Base-by-base conservation (phyloP, 345 rosid genomes). In the Theobroma cacao region DNA sequence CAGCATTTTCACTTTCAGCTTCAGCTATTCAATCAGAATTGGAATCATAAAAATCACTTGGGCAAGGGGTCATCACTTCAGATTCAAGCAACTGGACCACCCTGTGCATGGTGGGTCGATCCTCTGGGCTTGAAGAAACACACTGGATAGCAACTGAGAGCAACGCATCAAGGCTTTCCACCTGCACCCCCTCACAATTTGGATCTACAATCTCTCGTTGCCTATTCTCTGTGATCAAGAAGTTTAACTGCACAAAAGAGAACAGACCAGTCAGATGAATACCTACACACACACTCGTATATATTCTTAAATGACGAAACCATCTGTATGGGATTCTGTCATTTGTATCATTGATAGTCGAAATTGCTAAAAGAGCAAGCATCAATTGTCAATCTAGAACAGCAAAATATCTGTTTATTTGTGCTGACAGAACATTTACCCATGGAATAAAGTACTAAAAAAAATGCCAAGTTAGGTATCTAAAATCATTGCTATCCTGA, bases 41-140 rank as follows among this genome's bases (percentile, higher is more conserved):
- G 85, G 98, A 92, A 84, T 96, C 99, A 43, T 96, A 94, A 30
- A 96, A 92, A 75, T 96, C 98, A 72, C 99, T 96, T 13, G 98
- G 99, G 86, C 97, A 96, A 43, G 99, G 99, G 79, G 98, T 94
- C 98, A 94, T 94, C 74, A 94, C 97, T 80, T 92, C 99, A 31
- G 99, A 92, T 84, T 94, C 98, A 15, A 96, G 95, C 71, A 91
- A 80, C 78, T 96, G 99, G 40, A 94, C 91, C 69, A 96, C 97
- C 82, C 97, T 87, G 85, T 96, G 99, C 98, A 94, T 96, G 80
- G 94, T 91, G 66, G 97, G 99, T 55, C 99, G 88, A 72, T 94
- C 97, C 68, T 94, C 97, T 6, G 99, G 94, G 80, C 72, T 83
- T 0, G 96, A 86, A 77, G 94, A 91, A 41, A 94, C 91, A 26